A percentile compares a stretch with the other conserved stretches of the same genome.
Conservation (phyloP, 2,329 filamentous ascomycete species). For the Colletotrichum australisinense region DNA sequence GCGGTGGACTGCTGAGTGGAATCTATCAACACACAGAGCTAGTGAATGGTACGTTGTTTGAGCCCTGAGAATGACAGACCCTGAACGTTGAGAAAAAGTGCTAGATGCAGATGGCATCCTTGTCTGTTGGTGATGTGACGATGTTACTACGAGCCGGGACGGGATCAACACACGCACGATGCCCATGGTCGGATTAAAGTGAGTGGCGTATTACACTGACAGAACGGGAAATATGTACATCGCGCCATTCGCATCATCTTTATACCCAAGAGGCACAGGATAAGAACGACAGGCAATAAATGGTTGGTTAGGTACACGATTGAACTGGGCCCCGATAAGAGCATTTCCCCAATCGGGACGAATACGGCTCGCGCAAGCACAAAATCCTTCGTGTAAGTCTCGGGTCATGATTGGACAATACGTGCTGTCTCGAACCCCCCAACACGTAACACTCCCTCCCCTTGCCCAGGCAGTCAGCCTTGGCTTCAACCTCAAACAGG, state of each 20-base stretch:
- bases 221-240: background rate
- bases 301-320: background rate
- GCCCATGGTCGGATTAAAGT: background rate
- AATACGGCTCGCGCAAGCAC: background rate
- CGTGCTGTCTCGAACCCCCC: background rate
- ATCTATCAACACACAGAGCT: too few species aligned
- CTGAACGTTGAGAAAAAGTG: too few species aligned
- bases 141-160: too few species aligned
- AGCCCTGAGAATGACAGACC: too few species aligned
- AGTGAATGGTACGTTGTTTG: too few species aligned
- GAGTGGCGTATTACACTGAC: background rate
- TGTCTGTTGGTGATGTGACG: too few species aligned
- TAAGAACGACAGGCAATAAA: background rate
- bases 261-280: background rate
- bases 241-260: background rate
- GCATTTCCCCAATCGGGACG: background rate
- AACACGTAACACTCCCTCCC: background rate
- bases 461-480: background rate
- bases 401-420: background rate
- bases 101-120: too few species aligned
- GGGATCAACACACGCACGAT: slow-evolving; percentile 47
- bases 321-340: background rate
- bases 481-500: background rate
- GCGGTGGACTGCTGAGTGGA: too few species aligned
- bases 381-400: background rate